These are phyloP conservation scores for Alternaria sp. DNA, from an alignment of 2,329 filamentous ascomycete genomes.

Conservation along the genomic window DNA sequence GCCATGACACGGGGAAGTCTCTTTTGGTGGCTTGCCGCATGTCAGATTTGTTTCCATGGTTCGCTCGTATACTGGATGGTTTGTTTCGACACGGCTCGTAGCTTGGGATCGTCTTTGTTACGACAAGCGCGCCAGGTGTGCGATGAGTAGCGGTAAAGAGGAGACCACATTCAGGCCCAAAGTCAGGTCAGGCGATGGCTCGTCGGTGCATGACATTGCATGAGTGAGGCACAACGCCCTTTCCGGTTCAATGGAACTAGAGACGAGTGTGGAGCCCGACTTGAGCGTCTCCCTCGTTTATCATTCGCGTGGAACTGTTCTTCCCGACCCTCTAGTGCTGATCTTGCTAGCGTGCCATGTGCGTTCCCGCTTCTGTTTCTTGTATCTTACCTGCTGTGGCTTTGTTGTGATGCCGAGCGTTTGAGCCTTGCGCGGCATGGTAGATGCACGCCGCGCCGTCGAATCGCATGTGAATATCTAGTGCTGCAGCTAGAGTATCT, in stretches of 20 bases:
- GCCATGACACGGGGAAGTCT: neutral
- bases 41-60: neutral
- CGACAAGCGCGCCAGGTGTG: neutral
- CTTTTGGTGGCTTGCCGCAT: neutral
- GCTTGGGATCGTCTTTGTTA: neutral
- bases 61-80: neutral
- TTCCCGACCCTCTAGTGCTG: conserved; percentile 4
- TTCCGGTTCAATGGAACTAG: neutral
- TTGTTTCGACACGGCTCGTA: neutral
- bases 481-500: neutral
- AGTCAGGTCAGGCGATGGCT: conserved; percentile 1
- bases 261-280: neutral
- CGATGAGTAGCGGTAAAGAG: neutral
- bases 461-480: neutral
- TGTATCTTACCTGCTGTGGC: neutral
- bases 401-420: neutral
- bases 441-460: neutral
- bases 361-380: conserved; percentile 9
- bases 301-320: conserved; percentile 11
- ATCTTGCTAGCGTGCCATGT: conserved; percentile 13
- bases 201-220: neutral
- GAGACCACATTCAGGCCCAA: neutral
- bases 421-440: neutral
- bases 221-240: neutral
- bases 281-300: neutral